Base-by-base conservation (phyloP, 345 rosid genomes). In the Trapa incisa region DNA sequence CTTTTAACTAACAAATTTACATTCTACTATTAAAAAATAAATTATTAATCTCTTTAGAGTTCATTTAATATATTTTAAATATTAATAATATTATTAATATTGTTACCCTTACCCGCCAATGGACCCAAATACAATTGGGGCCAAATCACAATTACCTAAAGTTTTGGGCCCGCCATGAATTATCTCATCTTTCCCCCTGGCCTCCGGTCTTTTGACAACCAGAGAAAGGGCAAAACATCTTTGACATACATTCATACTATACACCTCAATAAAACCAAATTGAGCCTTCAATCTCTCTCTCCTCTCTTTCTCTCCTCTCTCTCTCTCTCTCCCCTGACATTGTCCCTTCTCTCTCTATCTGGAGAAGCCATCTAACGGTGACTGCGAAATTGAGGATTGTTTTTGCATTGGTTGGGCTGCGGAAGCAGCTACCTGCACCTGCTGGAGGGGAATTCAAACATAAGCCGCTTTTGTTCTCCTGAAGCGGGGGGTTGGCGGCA, bases 331-430 rank as follows among this genome's bases (percentile, higher is more conserved):
- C 29, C 29, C 43, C 35, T n/a, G 17, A 37, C 65, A 61, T 61
- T 35, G 29, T 39, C 67, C 17, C 15, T 1, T 22, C 29, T 22
- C 29, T 63, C 43, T 47, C 67, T 65, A 50, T 65, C 47, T 29
- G 52, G n/a, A 42, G 67, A 65, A 41, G 67, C 36, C 52, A 65
- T 37, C 67, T 17, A 42, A 65, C 67, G 67, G 67, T 65, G 67
- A 65, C 36, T 65, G 52, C 43, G 50, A 22, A 41, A 65, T 65
- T 43, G 67, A 13, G 47, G 52, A 47, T 65, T 42, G 67, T n/a
- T 22, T 22, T 47, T 43, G 47, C 50, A 17, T 42, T 65, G 36
- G 15, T 37, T 37, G 11, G 39, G 36, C 47, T 8, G 5, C 47
- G 33, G 6, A 8, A 41, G 14, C 50, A 65, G 67, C 67, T 65